Evolutionary conservation across 495 filamentous ascomycete species (phyloP), one percentile per base, ranked within the genome.

Genomic region (Cercophora samala): DNA sequence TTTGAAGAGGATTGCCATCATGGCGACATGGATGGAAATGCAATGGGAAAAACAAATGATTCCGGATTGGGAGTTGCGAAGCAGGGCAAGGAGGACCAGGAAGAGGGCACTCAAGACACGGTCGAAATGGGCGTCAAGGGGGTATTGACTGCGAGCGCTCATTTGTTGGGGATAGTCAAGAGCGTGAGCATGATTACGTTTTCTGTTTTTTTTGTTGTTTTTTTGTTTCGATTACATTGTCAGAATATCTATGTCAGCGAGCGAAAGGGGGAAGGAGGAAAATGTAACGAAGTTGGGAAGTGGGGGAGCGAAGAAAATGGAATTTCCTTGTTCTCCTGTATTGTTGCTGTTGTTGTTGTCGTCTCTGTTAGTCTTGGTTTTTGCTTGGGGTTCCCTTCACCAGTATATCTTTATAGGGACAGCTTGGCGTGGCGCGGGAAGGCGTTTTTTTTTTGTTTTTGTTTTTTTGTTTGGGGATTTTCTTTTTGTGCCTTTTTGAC

Each of bases 351-450:
- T 17, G 37, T 46, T 46, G 37, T 42, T 42, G 13, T 42, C 9
- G 37, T 42, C 9, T 6, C 9, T 42, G 9, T 42, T 77, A 68
- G 73, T 37, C 6, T 19, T 25, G 42, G 15, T 19, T 18, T 3
- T 32, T 32, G 29, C 8, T 32, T 32, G 29, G 29, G 29, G 29
- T 32, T 32, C 29, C 29, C 29, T 32, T 32, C 29, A 32, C 29
- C 29, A 32, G 29, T 32, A 32, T 32, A 32, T 32, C 29, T 32
- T 32, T 32, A 32, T 32, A 32, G 29, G 29, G 8, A 32, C 29
- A 4, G 29, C 29, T 32, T 32, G 29, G 29, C 29, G 29, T 32
- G 29, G 29, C 29, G 29, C 8, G 29, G 29, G 29, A 32, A 32
- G 29, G 29, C 29, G 29, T n/a, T n/a, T n/a, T n/a, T n/a, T n/a